Percentiles rank a stretch among this genome's conserved stretches.
Conservation (phyloP, 106 monocot species). For the Dactylorhiza incarnata region DNA sequence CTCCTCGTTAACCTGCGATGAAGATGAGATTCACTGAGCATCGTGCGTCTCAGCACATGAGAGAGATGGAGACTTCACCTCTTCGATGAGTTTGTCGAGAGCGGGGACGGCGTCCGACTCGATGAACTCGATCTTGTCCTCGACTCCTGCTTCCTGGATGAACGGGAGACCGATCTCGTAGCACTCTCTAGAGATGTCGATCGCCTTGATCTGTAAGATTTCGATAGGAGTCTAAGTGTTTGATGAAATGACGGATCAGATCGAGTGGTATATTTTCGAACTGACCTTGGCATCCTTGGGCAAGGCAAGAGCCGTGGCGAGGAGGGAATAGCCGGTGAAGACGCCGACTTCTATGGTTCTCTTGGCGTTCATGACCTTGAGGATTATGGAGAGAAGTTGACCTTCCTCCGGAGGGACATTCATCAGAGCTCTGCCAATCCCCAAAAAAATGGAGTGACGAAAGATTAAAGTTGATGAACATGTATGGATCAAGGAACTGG, state of each 20-base stretch:
- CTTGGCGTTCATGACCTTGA: slow-evolving; percentile 45
- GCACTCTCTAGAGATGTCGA: slow-evolving; percentile 11
- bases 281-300: slow-evolving; percentile 38
- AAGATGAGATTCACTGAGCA: background rate
- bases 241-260: too few relatives aligned
- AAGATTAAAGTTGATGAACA: background rate
- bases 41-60: background rate
- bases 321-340: slow-evolving; percentile 52
- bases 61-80: slow-evolving; percentile 6
- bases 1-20: slow-evolving; percentile 13
- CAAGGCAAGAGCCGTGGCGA: slow-evolving; percentile 38
- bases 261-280: background rate
- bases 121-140: slow-evolving; percentile 27
- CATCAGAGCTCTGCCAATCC: slow-evolving; percentile 18
- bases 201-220: background rate
- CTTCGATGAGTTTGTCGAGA: slow-evolving; percentile 17
- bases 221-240: background rate
- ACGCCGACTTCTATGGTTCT: slow-evolving; percentile 43
- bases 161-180: slow-evolving; percentile 17
- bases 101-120: slow-evolving; percentile 17
- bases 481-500: background rate
- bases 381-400: slow-evolving; percentile 19
- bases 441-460: background rate
- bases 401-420: slow-evolving; percentile 39
- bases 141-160: slow-evolving; percentile 17